Percentiles rank a stretch among this genome's conserved stretches.
Conservation (phyloP, 2,329 filamentous ascomycete species). For the Aspergillus sp. region DNA sequence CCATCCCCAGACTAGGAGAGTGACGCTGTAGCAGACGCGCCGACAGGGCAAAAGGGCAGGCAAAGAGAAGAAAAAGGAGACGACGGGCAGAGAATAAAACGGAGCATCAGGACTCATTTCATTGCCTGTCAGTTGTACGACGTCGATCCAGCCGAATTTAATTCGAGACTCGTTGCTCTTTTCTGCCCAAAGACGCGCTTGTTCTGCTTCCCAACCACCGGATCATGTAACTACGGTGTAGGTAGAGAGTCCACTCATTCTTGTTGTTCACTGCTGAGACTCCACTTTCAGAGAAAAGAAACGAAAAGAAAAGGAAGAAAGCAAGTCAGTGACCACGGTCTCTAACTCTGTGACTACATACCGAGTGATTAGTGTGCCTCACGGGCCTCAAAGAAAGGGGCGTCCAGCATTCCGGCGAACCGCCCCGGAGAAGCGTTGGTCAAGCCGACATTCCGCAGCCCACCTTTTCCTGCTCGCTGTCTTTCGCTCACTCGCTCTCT, state of each 20-base stretch:
- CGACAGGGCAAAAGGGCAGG: background rate
- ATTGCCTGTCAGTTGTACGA: no score
- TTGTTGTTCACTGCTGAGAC: no score
- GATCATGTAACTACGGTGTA: background rate
- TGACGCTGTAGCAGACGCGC: background rate
- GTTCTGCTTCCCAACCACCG: background rate
- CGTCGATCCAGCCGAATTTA: no score
- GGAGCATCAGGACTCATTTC: no score
- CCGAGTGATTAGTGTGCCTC: no score
- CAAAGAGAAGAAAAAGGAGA: background rate
- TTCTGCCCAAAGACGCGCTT: constrained; percentile 16
- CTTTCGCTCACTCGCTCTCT: background rate
- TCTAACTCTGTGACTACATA: no score
- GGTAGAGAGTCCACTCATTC: no score
- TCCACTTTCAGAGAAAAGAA: no score
- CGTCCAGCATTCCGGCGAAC: no score
- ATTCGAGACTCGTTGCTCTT: background rate
- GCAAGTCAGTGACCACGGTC: no score
- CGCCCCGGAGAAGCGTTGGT: background rate
- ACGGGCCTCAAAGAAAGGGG: background rate
- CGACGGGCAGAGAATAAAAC: background rate
- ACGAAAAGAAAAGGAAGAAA: no score
- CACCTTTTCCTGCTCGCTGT: background rate
- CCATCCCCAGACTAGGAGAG: background rate
- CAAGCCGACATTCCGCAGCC: constrained; percentile 9